These are phyloP conservation scores for Parathielavia hyrcaniae DNA, from an alignment of 495 filamentous ascomycete species.

Conservation along the genomic window DNA sequence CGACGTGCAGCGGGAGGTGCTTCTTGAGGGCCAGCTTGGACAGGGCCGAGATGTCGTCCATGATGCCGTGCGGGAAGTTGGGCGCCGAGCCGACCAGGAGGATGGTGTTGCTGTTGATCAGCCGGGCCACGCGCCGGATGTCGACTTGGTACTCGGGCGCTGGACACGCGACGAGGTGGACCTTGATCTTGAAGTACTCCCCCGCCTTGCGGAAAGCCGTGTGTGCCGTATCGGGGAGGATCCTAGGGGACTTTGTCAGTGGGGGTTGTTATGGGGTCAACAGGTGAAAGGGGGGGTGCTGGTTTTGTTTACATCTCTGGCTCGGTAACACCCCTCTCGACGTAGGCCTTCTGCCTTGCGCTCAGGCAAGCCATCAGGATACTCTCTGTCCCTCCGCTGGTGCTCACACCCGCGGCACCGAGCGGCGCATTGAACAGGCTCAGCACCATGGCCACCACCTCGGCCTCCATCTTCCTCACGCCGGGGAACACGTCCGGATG, in stretches of 20 bases:
- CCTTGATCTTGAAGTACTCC: slow-evolving; percentile 90
- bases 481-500: slow-evolving; percentile 98
- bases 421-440: slow-evolving; percentile 85
- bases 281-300: background rate
- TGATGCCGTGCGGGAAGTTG: slow-evolving; percentile 96
- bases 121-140: slow-evolving; percentile 63
- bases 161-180: slow-evolving; percentile 84
- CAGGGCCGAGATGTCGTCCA: slow-evolving; percentile 84
- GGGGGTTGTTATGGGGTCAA: background rate
- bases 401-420: slow-evolving; percentile 80
- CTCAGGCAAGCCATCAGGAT: slow-evolving; percentile 91
- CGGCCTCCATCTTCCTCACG: slow-evolving; percentile 98
- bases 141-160: slow-evolving; percentile 81
- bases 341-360: slow-evolving; percentile 80
- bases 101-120: slow-evolving; percentile 95
- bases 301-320: slow-evolving; percentile 84
- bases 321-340: slow-evolving; percentile 79
- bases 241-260: slow-evolving; percentile 49
- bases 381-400: slow-evolving; percentile 88
- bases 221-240: slow-evolving; percentile 89
- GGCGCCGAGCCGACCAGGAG: slow-evolving; percentile 92
- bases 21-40: slow-evolving; percentile 75
- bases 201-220: slow-evolving; percentile 94
- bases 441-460: slow-evolving; percentile 94
- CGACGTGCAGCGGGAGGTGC: slow-evolving; percentile 84